phyloP scores from a whole-genome alignment of 192 early-diverging fungal genomes.

The Borealophlyctis nickersoniae region DNA sequence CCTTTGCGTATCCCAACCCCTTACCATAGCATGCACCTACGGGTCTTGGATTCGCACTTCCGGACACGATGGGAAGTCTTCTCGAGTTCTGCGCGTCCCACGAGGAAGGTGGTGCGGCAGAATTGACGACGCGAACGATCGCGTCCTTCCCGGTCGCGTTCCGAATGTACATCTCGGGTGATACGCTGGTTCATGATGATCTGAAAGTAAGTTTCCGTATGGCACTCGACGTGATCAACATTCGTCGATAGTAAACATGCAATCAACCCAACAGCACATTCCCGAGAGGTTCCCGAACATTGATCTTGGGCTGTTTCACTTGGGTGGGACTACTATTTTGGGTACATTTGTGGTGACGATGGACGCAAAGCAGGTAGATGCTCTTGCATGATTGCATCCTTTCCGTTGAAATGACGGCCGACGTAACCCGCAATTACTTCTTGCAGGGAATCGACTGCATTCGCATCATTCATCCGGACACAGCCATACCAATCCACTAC shows the following conservation, averaged over 20 bases:
- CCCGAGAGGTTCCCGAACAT: conserved; percentile 8
- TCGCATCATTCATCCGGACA: conserved; percentile 5
- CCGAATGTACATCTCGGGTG: conserved; percentile 15
- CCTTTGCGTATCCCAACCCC: neutral
- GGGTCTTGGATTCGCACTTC: conserved; percentile 3
- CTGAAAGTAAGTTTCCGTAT: conserved; percentile 9
- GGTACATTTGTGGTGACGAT: conserved; percentile 4
- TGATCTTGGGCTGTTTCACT: conserved; percentile 8
- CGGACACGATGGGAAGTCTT: conserved; percentile 15
- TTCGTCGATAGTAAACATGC: no score
- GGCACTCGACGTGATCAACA: no score
- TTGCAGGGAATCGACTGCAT: conserved; percentile 11
- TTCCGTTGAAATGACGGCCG: no score
- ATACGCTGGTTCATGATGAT: conserved; percentile 11
- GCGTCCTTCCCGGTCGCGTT: neutral
- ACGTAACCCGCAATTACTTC: no score
- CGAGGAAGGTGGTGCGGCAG: conserved; percentile 6
- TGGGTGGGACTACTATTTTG: conserved; percentile 10
- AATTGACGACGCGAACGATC: neutral
- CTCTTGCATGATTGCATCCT: no score
- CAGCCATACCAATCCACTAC: conserved; percentile 8
- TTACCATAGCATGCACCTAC: conserved; percentile 7
- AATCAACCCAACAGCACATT: conserved; percentile 6
- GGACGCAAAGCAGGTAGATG: conserved; percentile 5
- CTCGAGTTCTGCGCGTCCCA: conserved; percentile 6